A percentile compares a stretch with the other conserved stretches of the same genome.
Evolutionary conservation across 2,329 filamentous ascomycete genomes (phyloP).

Genomic region (Neonectria hederae): DNA sequence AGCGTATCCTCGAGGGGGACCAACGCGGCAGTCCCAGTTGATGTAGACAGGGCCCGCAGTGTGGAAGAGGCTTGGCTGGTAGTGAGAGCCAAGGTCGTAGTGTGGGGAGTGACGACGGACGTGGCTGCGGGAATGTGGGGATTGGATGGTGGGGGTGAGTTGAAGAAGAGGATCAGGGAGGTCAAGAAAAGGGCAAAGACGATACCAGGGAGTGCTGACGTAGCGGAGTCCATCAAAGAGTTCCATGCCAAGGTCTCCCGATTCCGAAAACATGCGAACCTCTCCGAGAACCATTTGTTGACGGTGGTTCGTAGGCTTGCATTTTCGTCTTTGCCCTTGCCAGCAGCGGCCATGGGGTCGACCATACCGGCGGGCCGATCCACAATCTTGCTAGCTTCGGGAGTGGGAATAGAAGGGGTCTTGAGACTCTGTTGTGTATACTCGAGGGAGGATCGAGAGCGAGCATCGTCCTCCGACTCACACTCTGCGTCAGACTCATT

Average conservation of each 20-base stretch:
- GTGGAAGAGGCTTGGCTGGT: slow-evolving; percentile 33
- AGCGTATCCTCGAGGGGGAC: slow-evolving; percentile 44
- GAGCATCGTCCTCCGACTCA: slow-evolving; percentile 55
- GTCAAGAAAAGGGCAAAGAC: slow-evolving; percentile 38
- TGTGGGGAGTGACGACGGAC: slow-evolving; percentile 38
- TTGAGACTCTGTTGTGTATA: slow-evolving; percentile 61
- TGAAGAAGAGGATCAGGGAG: slow-evolving; percentile 41
- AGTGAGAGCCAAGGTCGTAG: slow-evolving; percentile 32
- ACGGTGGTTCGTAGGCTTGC: slow-evolving; percentile 20
- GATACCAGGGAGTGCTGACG: slow-evolving; percentile 37
- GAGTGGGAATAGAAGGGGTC: slow-evolving; percentile 53
- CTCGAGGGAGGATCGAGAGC: slow-evolving; percentile 54
- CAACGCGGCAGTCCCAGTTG: slow-evolving; percentile 39
- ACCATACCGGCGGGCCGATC: slow-evolving; percentile 25
- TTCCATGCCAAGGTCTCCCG: slow-evolving; percentile 21
- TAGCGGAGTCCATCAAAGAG: slow-evolving; percentile 29
- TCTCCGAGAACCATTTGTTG: slow-evolving; percentile 26
- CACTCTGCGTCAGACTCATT: slow-evolving; percentile 40
- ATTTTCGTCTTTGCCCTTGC: slow-evolving; percentile 20
- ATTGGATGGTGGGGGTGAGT: slow-evolving; percentile 38
- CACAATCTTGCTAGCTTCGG: slow-evolving; percentile 46
- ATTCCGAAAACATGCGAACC: slow-evolving; percentile 29
- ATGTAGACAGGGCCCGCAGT: slow-evolving; percentile 22
- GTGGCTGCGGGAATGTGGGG: slow-evolving; percentile 41
- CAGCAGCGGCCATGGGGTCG: slow-evolving; percentile 12